Conservation (phyloP, 2,329 filamentous ascomycete genomes). For the Penicillium corylophilum region DNA sequence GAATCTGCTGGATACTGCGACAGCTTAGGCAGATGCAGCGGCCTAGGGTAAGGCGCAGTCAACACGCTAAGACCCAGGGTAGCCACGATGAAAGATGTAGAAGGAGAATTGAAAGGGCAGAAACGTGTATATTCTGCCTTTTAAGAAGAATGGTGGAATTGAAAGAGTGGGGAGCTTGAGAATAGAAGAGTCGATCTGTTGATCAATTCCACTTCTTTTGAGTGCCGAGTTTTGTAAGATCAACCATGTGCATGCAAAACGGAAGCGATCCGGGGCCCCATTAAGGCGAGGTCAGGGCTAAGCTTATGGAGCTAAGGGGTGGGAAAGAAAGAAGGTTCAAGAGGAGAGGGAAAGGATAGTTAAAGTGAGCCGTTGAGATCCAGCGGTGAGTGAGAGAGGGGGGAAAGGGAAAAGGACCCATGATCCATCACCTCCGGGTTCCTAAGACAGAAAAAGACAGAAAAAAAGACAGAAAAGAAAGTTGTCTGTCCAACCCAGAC, state of each 20-base stretch:
- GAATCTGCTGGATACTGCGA: conserved; percentile 24
- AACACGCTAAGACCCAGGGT: conserved; percentile 40
- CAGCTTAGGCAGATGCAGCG: conserved; percentile 33
- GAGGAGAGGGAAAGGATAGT: conserved; percentile 1
- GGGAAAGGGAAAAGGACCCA: neutral
- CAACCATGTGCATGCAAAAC: conserved; percentile 15
- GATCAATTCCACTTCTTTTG: neutral
- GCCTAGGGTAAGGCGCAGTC: conserved; percentile 33
- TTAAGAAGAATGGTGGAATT: neutral
- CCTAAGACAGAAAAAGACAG: neutral
- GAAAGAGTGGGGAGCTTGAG: neutral
- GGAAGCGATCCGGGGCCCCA: conserved; percentile 13
- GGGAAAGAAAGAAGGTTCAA: conserved; percentile 8
- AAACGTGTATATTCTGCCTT: neutral
- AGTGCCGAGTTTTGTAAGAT: conserved; percentile 5
- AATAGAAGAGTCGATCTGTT: neutral
- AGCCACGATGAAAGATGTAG: conserved; percentile 37
- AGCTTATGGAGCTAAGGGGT: conserved; percentile 2
- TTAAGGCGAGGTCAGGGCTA: conserved; percentile 5
- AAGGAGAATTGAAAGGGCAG: conserved; percentile 5
- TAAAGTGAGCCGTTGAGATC: conserved; percentile 18
- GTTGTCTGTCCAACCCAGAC: conserved; percentile 25
- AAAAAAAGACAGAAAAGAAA: conserved; percentile 19
- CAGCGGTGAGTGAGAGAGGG: conserved; percentile 21
- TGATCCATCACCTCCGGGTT: conserved; percentile 23